phyloP scores from a whole-genome alignment of 495 filamentous ascomycete genomes.

The Xylaria grammica region DNA sequence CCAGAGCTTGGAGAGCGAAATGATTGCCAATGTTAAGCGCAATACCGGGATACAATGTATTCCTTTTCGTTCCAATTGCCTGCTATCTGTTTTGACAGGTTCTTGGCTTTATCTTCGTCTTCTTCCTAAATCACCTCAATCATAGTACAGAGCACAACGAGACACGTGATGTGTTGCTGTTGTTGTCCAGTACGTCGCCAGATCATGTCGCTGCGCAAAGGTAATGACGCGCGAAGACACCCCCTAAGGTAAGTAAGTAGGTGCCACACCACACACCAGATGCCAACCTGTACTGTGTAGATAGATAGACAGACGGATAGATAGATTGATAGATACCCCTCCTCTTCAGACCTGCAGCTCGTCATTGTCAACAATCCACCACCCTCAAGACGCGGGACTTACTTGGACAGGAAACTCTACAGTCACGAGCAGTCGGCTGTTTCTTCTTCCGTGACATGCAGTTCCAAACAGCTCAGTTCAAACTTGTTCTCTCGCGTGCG shows the following conservation, averaged over 20 bases:
- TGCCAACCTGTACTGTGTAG: not conserved
- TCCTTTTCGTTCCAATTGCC: not conserved
- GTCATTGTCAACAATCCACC: not conserved
- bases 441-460: not conserved
- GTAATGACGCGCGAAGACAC: not conserved
- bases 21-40: not conserved
- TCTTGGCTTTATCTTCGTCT: not conserved
- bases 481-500: not conserved
- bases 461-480: not conserved
- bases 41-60: not conserved
- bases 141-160: not conserved
- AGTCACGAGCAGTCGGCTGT: not conserved
- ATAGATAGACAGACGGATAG: not conserved
- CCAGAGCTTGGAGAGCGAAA: not conserved
- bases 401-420: not conserved
- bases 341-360: slow-evolving; percentile 4
- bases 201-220: not conserved
- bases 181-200: not conserved
- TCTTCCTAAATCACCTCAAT: not conserved
- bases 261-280: not conserved
- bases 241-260: not conserved
- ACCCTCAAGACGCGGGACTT: not conserved
- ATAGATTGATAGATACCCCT: not conserved
- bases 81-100: not conserved
- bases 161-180: not conserved